Evolutionary conservation across 2,329 filamentous ascomycete genomes (phyloP).

Genomic region (Sporothrix phasma): DNA sequence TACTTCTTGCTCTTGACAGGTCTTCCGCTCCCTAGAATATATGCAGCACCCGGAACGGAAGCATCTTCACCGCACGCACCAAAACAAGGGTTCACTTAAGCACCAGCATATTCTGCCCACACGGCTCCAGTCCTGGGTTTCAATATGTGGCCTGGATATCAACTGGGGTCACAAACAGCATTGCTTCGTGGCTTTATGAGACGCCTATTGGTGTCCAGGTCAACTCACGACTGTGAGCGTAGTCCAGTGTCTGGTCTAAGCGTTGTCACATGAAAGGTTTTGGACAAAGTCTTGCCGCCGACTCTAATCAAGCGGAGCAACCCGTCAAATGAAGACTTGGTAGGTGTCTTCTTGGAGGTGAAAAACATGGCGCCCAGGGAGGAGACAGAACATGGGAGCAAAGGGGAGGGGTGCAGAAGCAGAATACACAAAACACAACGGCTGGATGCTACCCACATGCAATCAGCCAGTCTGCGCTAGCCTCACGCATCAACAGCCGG

Average conservation of each 20-base stretch:
- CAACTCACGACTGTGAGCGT: neutral
- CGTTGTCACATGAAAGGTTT: constrained; percentile 10
- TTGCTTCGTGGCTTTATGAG: neutral
- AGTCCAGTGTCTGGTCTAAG: constrained; percentile 1
- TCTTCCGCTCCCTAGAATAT: too few species aligned
- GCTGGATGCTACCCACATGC: constrained; percentile 7
- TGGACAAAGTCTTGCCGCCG: neutral
- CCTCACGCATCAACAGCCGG: constrained; percentile 9
- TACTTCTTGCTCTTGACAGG: too few species aligned
- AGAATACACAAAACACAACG: constrained; percentile 1
- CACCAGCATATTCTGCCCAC: neutral
- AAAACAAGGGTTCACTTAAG: neutral
- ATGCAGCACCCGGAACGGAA: too few species aligned
- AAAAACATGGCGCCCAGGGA: neutral
- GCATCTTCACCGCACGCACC: too few species aligned
- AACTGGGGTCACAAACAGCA: neutral
- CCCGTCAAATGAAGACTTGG: neutral
- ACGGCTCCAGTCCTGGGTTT: neutral
- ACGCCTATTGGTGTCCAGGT: neutral
- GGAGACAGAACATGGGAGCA: neutral
- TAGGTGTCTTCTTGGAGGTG: neutral
- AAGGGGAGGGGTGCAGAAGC: neutral
- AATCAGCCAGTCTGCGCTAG: constrained; percentile 1
- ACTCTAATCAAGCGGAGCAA: neutral
- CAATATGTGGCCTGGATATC: neutral